phyloP scores from a whole-genome alignment of 176 grass and related monocot genomes.

The Tillandsia fasciculata region DNA sequence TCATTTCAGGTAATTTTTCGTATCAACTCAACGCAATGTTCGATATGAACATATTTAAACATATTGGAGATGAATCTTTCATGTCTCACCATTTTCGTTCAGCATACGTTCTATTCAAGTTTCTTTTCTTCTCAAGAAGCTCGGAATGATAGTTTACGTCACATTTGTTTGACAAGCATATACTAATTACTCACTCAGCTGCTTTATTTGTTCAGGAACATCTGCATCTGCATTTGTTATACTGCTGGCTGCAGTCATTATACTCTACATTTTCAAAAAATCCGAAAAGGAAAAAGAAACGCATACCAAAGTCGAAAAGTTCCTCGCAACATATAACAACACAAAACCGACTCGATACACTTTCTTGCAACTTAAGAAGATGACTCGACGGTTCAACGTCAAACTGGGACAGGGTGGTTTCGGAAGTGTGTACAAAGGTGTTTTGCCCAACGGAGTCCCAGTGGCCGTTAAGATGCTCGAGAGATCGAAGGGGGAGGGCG shows the following conservation, averaged over 20 bases:
- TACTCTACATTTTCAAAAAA: conserved; percentile 19
- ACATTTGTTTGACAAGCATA: not conserved
- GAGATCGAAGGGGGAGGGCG: conserved; percentile 26
- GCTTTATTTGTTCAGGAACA: conserved; percentile 12
- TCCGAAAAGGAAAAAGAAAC: conserved; percentile 6
- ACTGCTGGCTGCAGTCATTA: not conserved
- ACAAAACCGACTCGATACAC: too few relatives aligned
- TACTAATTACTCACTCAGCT: not conserved
- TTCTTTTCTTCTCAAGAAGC: not conserved
- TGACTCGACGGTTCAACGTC: conserved; percentile 27
- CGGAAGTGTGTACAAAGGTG: conserved; percentile 46
- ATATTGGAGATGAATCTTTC: not conserved
- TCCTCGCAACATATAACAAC: too few relatives aligned
- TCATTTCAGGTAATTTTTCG: conserved; percentile 28
- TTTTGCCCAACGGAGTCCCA: conserved; percentile 37
- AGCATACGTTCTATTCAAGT: not conserved
- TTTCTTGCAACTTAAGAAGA: too few relatives aligned
- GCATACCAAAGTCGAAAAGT: too few relatives aligned
- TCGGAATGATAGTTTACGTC: not conserved
- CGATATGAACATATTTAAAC: not conserved
- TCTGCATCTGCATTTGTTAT: conserved; percentile 1
- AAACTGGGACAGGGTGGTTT: conserved; percentile 47
- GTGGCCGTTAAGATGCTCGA: conserved; percentile 67
- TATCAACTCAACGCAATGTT: not conserved
- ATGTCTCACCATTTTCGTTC: not conserved